A percentile compares a stretch with the other conserved stretches of the same genome.
These are phyloP conservation scores for Samsoniella hepiali DNA, from an alignment of 2,329 filamentous ascomycete genomes.

Conservation along the genomic window DNA sequence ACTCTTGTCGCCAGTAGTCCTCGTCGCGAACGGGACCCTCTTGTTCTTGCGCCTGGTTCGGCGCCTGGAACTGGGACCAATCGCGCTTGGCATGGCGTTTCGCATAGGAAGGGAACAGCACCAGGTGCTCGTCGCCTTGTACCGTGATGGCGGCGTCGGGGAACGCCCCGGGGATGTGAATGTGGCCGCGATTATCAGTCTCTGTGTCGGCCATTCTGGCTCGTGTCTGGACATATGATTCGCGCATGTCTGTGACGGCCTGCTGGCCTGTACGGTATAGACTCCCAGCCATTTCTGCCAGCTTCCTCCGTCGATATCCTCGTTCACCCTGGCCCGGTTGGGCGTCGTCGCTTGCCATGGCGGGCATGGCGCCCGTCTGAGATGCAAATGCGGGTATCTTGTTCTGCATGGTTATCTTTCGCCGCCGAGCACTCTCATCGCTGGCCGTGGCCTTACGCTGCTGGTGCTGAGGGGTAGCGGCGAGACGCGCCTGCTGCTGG, in stretches of 20 bases:
- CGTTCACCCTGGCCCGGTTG: conserved; percentile 46
- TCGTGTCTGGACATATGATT: conserved; percentile 56
- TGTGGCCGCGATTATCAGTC: conserved; percentile 30
- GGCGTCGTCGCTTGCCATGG: conserved; percentile 26
- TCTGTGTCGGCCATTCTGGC: conserved; percentile 31
- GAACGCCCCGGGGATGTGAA: conserved; percentile 69
- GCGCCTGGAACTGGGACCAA: conserved; percentile 30
- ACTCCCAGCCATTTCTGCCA: conserved; percentile 62
- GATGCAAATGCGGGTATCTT: conserved; percentile 29
- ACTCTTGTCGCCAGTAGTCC: conserved; percentile 75
- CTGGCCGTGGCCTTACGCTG: conserved; percentile 24
- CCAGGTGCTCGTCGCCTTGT: conserved; percentile 84
- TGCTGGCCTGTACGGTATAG: conserved; percentile 55
- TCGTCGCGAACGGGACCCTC: conserved; percentile 53
- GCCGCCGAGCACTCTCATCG: conserved; percentile 33
- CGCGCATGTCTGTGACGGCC: conserved; percentile 56
- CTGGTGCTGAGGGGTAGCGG: conserved; percentile 29
- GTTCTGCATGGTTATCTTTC: conserved; percentile 26
- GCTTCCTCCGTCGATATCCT: conserved; percentile 72
- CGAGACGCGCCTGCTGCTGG: conserved; percentile 39
- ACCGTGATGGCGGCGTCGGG: conserved; percentile 79
- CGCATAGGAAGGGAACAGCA: conserved; percentile 92
- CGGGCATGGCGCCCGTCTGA: conserved; percentile 18
- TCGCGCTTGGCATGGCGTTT: conserved; percentile 61
- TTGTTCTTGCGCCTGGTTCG: conserved; percentile 29